phyloP scores from a whole-genome alignment of 805 yeast genomes.

The Candida khao-thaluensis region DNA sequence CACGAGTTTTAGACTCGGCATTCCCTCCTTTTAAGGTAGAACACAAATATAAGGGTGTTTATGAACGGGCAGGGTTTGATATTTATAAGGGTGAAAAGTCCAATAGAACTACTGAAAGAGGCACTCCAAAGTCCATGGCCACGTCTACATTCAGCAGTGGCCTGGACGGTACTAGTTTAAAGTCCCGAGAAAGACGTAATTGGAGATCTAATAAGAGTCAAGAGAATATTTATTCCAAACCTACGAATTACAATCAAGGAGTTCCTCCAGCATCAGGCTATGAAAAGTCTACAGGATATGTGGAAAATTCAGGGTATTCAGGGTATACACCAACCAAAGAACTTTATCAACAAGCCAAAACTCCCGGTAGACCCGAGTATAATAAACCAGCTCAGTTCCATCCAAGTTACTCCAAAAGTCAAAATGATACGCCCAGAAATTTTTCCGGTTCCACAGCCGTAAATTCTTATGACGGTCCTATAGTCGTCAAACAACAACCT shows the following conservation, averaged over 20 bases:
- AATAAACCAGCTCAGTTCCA: slow-evolving; percentile 4
- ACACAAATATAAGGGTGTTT: slow-evolving; percentile 63
- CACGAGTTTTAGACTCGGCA: slow-evolving; percentile 42
- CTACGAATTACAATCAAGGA: background rate
- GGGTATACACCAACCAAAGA: background rate
- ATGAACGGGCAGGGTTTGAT: slow-evolving; percentile 83
- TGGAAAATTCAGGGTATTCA: background rate
- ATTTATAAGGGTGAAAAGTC: slow-evolving; percentile 21
- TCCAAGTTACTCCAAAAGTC: background rate
- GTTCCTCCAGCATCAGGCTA: no score
- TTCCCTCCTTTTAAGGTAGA: slow-evolving; percentile 72
- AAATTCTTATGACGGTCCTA: slow-evolving; percentile 10
- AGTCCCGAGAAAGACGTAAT: background rate
- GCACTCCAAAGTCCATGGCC: slow-evolving; percentile 10
- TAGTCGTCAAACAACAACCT: slow-evolving; percentile 9
- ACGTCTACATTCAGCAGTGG: slow-evolving; percentile 9
- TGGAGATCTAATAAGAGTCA: slow-evolving; percentile 1
- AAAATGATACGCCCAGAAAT: slow-evolving; percentile 10
- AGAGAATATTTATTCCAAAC: background rate
- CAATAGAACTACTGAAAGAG: slow-evolving; percentile 1
- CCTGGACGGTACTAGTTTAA: background rate
- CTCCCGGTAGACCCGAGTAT: background rate
- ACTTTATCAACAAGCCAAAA: background rate
- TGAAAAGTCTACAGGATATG: no score
- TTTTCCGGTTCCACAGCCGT: slow-evolving; percentile 16